A percentile compares a stretch with the other conserved stretches of the same genome.
phyloP scores from a whole-genome alignment of 805 yeast species.

The Candida quercuum region DNA sequence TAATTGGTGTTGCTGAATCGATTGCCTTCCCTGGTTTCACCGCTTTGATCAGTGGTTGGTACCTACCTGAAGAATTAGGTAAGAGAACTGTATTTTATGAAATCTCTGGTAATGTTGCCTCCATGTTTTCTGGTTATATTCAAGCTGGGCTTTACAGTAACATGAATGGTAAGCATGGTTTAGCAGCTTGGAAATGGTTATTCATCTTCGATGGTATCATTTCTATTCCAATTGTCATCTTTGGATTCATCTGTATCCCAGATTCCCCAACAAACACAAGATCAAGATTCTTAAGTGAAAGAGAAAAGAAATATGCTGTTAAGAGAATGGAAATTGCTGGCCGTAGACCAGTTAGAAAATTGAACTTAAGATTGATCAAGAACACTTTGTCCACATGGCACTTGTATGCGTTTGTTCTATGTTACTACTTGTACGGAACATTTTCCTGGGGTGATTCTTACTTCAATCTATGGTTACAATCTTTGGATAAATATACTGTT shows the following conservation, averaged over 20 bases:
- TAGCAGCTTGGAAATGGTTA: conserved; percentile 42
- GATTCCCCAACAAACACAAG: conserved; percentile 26
- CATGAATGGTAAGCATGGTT: conserved; percentile 35
- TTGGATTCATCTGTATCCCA: conserved; percentile 39
- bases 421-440: conserved; percentile 12
- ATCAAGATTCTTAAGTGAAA: conserved; percentile 8
- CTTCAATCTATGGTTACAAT: conserved; percentile 27
- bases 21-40: conserved; percentile 38
- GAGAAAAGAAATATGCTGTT: conserved; percentile 8
- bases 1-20: conserved; percentile 43
- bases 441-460: conserved; percentile 17
- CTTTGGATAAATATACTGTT: conserved; percentile 20
- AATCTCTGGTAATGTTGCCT: conserved; percentile 40
- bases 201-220: conserved; percentile 32
- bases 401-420: conserved; percentile 8
- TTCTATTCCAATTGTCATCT: conserved; percentile 30
- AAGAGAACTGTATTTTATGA: conserved; percentile 40
- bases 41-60: conserved; percentile 33
- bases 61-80: conserved; percentile 35
- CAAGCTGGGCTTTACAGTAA: conserved; percentile 39
- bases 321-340: conserved; percentile 12
- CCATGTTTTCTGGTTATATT: conserved; percentile 43
- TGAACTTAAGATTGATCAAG: conserved; percentile 3
- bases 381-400: conserved; percentile 11
- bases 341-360: conserved; percentile 7